These are phyloP conservation scores for Coprinopsis strossmayeri DNA, from an alignment of 768 basidiomycete genomes.

Conservation along the genomic window DNA sequence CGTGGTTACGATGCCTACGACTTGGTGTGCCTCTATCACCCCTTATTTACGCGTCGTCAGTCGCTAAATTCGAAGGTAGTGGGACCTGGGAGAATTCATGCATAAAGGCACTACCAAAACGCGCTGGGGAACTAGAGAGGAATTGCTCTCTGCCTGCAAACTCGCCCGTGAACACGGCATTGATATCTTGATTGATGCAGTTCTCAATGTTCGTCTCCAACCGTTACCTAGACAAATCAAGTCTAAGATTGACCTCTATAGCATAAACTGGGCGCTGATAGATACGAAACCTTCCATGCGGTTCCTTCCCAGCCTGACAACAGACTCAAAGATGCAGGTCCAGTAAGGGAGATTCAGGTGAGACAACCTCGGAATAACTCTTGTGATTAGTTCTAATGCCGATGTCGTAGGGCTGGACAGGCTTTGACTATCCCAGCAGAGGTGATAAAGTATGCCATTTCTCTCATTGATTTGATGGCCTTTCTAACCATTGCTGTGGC, in stretches of 20 bases:
- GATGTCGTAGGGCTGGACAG: slow-evolving; percentile 82
- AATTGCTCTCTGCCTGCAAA: slow-evolving; percentile 64
- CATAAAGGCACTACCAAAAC: slow-evolving; percentile 69
- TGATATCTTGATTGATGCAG: slow-evolving; percentile 78
- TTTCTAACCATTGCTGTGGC: neutral
- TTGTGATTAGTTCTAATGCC: no score
- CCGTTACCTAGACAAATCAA: slow-evolving; percentile 4
- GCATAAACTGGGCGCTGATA: slow-evolving; percentile 86
- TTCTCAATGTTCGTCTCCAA: slow-evolving; percentile 63
- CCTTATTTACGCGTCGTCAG: neutral
- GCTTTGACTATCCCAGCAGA: slow-evolving; percentile 77
- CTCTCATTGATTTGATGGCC: neutral
- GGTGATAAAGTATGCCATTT: slow-evolving; percentile 49
- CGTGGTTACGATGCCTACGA: slow-evolving; percentile 87
- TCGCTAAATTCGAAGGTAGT: slow-evolving; percentile 35
- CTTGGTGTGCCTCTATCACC: slow-evolving; percentile 39
- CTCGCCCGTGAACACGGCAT: slow-evolving; percentile 64
- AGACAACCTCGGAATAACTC: no score
- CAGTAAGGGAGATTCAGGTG: slow-evolving; percentile 62
- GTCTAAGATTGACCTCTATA: slow-evolving; percentile 24
- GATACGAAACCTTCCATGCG: slow-evolving; percentile 59
- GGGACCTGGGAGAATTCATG: slow-evolving; percentile 83
- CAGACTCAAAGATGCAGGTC: slow-evolving; percentile 54
- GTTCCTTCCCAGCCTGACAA: slow-evolving; percentile 67
- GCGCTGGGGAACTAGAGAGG: slow-evolving; percentile 84